Conservation (phyloP, 176 grass and related monocot species). For the Alopecurus myosuroides region DNA sequence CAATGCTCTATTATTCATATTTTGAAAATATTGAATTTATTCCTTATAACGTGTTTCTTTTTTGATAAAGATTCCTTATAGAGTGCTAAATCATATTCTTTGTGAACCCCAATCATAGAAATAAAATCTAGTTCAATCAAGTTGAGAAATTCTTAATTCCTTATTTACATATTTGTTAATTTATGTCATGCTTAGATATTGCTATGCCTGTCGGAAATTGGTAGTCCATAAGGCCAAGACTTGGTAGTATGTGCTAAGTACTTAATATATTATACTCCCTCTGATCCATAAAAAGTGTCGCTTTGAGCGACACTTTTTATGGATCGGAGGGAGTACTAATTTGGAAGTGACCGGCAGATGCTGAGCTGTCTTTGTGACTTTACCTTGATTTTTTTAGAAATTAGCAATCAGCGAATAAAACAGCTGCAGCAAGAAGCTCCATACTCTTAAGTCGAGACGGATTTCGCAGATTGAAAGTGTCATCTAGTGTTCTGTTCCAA, state of each 20-base stretch:
- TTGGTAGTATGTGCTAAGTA: slow-evolving; percentile 6
- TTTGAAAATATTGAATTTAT: background rate
- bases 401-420: no score
- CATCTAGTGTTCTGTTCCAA: no score
- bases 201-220: background rate
- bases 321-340: no score
- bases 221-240: background rate
- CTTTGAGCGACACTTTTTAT: no score
- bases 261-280: background rate
- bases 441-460: no score
- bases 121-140: slow-evolving; percentile 1
- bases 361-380: slow-evolving; percentile 10
- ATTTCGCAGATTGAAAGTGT: no score
- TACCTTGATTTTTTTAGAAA: background rate
- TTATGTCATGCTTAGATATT: background rate
- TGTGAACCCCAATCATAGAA: background rate
- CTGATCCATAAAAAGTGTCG: no score
- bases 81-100: background rate
- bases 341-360: background rate
- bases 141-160: background rate
- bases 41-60: no score
- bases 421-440: no score
- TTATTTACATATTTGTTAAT: background rate
- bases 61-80: slow-evolving; percentile 21
- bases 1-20: background rate